phyloP scores from a whole-genome alignment of 306 rosid species.

The Prunus mume region DNA sequence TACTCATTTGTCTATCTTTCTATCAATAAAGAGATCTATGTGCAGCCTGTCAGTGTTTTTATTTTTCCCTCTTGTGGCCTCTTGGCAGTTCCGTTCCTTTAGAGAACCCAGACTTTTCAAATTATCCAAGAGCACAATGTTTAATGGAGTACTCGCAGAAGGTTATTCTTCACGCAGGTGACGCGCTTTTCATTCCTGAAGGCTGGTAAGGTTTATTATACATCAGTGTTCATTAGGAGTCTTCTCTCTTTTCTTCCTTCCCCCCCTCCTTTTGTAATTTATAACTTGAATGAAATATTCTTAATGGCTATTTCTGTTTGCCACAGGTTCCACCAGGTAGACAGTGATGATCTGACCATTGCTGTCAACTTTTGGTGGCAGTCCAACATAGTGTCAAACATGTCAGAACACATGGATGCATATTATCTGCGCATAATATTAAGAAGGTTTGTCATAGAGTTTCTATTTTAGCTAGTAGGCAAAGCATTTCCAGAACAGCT shows the following conservation, averaged over 20 bases:
- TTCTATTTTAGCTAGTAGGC: conserved; percentile 12
- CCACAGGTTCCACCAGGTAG: conserved; percentile 90
- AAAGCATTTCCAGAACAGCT: conserved; percentile 21
- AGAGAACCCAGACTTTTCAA: conserved; percentile 71
- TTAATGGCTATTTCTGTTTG: conserved; percentile 2
- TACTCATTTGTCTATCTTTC: conserved; percentile 6
- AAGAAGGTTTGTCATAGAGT: conserved; percentile 62
- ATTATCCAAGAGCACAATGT: conserved; percentile 72
- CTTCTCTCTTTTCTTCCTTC: neutral
- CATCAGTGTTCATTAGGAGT: conserved; percentile 11
- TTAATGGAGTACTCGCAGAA: conserved; percentile 60
- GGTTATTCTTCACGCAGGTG: conserved; percentile 79
- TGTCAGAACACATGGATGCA: conserved; percentile 91
- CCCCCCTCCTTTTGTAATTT: neutral
- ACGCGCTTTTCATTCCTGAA: conserved; percentile 95
- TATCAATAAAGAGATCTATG: neutral
- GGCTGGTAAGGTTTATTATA: conserved; percentile 69
- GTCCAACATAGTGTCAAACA: conserved; percentile 59
- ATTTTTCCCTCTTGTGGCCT: neutral
- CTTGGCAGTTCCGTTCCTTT: conserved; percentile 69
- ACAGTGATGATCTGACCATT: conserved; percentile 83
- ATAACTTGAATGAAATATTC: neutral
- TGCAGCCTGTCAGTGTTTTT: neutral
- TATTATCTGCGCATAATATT: conserved; percentile 81
- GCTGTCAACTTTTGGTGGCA: conserved; percentile 98